phyloP scores from a whole-genome alignment of 2,329 filamentous ascomycete species.

The Alternaria gaisen region DNA sequence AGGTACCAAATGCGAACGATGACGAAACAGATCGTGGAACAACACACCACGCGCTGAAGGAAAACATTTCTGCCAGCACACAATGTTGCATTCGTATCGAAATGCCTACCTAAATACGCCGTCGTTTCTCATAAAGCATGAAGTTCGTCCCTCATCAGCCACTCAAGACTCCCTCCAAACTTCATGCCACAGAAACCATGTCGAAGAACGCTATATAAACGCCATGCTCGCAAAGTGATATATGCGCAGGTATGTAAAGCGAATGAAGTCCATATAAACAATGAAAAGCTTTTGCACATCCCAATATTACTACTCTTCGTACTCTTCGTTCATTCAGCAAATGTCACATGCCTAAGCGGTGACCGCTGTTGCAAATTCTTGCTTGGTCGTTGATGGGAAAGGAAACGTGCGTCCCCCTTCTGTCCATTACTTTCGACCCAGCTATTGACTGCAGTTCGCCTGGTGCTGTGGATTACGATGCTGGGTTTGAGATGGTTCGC shows the following conservation, averaged over 20 bases:
- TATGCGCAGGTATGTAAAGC: constrained; percentile 15
- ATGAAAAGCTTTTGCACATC: constrained; percentile 6
- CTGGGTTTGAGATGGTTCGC: constrained; percentile 9
- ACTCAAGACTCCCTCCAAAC: constrained; percentile 14
- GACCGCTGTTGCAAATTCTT: constrained; percentile 1
- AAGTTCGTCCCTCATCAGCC: constrained; percentile 15
- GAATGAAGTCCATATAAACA: constrained; percentile 12
- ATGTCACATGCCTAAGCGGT: constrained; percentile 10
- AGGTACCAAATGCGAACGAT: neutral
- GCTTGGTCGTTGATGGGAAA: neutral
- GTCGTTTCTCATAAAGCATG: constrained; percentile 18
- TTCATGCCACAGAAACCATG: neutral
- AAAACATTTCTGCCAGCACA: neutral
- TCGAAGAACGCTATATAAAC: constrained; percentile 7
- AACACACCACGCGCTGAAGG: neutral
- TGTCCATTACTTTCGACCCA: constrained; percentile 6
- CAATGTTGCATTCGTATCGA: constrained; percentile 5
- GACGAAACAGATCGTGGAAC: neutral
- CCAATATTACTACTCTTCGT: constrained; percentile 8
- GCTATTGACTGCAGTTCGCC: neutral
- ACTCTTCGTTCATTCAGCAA: constrained; percentile 9
- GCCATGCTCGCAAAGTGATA: constrained; percentile 19
- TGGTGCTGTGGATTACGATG: neutral
- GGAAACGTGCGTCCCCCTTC: constrained; percentile 6
- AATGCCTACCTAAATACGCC: constrained; percentile 5